phyloP scores from a whole-genome alignment of 1,284 basidiomycete species.

The Hymenochaete sp. region DNA sequence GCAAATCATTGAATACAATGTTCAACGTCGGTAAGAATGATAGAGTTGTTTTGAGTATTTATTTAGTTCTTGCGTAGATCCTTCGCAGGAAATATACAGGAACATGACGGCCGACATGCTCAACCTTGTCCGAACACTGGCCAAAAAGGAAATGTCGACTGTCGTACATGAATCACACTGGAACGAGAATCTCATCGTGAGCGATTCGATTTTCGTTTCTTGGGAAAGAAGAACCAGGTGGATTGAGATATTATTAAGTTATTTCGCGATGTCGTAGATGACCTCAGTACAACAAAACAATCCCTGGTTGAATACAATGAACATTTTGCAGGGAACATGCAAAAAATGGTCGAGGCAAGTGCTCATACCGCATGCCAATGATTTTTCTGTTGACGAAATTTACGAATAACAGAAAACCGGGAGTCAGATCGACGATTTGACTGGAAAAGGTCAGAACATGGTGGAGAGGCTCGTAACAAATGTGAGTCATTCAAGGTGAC shows the following conservation, averaged over 20 bases:
- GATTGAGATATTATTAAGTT: not conserved
- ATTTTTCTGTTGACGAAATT: not conserved
- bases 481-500: not conserved
- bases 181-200: constrained; percentile 4
- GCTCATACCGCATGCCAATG: not conserved
- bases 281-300: constrained; percentile 1
- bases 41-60: not conserved
- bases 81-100: constrained; percentile 2
- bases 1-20: constrained; percentile 11
- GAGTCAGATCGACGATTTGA: not conserved
- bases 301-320: constrained; percentile 5
- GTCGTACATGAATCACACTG: constrained; percentile 2
- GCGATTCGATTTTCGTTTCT: not conserved
- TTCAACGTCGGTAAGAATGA: constrained; percentile 10
- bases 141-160: constrained; percentile 5
- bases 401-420: not conserved
- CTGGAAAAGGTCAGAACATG: not conserved
- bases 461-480: not conserved
- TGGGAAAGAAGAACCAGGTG: not conserved
- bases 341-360: constrained; percentile 2
- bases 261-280: constrained; percentile 1
- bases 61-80: constrained; percentile 3
- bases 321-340: not conserved
- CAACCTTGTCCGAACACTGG: not conserved
- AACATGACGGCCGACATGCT: constrained; percentile 8